Percentiles rank a stretch among this genome's conserved stretches.
These are phyloP conservation scores for Silene conica DNA, from an alignment of 148 eudicot species.

Conservation along the genomic window DNA sequence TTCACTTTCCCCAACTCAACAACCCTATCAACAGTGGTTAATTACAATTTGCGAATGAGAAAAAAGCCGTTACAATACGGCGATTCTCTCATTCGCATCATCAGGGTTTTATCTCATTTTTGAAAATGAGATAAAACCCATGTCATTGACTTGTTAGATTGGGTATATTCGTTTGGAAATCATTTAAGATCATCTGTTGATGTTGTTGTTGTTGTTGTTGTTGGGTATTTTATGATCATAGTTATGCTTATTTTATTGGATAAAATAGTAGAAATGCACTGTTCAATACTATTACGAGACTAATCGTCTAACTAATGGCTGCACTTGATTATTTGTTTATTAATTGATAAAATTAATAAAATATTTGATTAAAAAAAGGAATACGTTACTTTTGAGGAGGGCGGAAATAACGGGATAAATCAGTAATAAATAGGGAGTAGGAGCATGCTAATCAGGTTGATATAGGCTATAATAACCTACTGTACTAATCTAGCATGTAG, in stretches of 20 bases:
- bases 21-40: background rate
- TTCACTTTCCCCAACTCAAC: constrained; percentile 18
- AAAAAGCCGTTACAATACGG: background rate
- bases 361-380: constrained; percentile 12
- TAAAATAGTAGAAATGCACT: constrained; percentile 15
- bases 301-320: background rate
- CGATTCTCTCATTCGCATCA: background rate
- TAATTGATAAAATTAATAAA: too few species aligned
- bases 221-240: background rate
- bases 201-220: too few species aligned
- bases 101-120: background rate
- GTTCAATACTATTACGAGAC: background rate
- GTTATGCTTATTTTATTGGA: background rate
- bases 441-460: constrained; percentile 32
- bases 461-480: background rate
- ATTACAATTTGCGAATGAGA: constrained; percentile 3
- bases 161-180: background rate
- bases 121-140: background rate
- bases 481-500: background rate
- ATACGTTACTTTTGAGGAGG: constrained; percentile 42
- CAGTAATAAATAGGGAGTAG: constrained; percentile 33
- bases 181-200: too few species aligned
- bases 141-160: background rate
- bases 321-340: background rate
- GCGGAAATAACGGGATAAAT: constrained; percentile 28